Evolutionary conservation across 2,329 filamentous ascomycete species (phyloP).

Genomic region (Penicillium polonicum): DNA sequence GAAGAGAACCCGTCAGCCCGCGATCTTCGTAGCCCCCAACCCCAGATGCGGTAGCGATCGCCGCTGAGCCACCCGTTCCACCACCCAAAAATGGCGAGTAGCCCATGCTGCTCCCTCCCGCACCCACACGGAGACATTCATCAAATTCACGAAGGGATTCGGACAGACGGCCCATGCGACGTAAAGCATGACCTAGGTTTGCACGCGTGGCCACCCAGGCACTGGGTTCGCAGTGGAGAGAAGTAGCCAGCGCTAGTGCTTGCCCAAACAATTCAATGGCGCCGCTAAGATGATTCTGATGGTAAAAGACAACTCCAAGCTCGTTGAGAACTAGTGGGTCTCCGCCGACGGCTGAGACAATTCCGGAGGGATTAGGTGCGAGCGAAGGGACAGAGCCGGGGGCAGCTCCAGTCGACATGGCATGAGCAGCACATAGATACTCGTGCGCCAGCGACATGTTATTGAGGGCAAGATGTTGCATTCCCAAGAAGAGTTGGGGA

Average conservation of each 20-base stretch:
- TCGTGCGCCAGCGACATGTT: constrained; percentile 93
- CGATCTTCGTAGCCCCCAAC: constrained; percentile 50
- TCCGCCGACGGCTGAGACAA: constrained; percentile 33
- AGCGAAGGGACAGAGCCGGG: constrained; percentile 30
- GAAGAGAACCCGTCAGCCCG: constrained; percentile 46
- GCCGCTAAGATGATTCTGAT: constrained; percentile 74
- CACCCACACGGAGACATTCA: constrained; percentile 75
- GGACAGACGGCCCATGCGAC: constrained; percentile 66
- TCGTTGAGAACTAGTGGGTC: constrained; percentile 94
- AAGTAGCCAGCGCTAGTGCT: constrained; percentile 72
- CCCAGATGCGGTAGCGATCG: constrained; percentile 38
- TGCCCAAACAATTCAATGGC: constrained; percentile 75
- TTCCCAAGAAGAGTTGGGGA: constrained; percentile 91
- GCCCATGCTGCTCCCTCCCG: constrained; percentile 71
- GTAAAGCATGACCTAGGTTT: constrained; percentile 85
- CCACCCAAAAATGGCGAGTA: constrained; percentile 64
- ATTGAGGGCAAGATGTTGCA: constrained; percentile 96
- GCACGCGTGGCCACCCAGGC: constrained; percentile 82
- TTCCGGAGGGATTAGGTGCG: constrained; percentile 22
- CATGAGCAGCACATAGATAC: constrained; percentile 86
- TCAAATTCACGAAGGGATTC: constrained; percentile 80
- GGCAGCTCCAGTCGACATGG: constrained; percentile 48
- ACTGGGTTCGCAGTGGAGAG: constrained; percentile 76
- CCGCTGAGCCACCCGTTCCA: constrained; percentile 34
- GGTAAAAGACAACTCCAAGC: constrained; percentile 92